Evolutionary conservation across 768 basidiomycete species (phyloP).

Genomic region (Kondoa subrosea): DNA sequence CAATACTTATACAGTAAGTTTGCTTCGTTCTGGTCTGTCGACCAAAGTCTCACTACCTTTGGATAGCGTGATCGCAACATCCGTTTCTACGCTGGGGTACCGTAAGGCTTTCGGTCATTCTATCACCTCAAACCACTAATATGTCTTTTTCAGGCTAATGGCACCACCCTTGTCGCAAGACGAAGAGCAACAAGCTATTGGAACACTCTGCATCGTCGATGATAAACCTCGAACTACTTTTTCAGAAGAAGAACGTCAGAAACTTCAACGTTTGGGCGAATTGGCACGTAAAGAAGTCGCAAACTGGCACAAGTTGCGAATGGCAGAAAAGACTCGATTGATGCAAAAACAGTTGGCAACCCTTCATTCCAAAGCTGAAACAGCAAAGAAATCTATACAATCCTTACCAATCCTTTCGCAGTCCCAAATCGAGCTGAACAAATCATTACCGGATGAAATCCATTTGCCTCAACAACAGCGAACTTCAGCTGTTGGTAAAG

Average conservation of each 20-base stretch:
- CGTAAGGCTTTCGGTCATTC: too few relatives aligned
- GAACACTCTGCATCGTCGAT: slow-evolving; percentile 27
- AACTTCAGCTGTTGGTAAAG: not conserved
- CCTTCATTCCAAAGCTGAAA: not conserved
- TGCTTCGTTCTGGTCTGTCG: slow-evolving; percentile 1
- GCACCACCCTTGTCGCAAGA: slow-evolving; percentile 17
- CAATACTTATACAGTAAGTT: not conserved
- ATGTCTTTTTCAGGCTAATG: too few relatives aligned
- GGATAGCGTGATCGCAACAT: slow-evolving; percentile 10
- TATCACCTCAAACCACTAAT: too few relatives aligned
- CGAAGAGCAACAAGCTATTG: slow-evolving; percentile 22
- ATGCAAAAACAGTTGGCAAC: slow-evolving; percentile 12
- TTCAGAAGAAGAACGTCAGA: slow-evolving; percentile 20
- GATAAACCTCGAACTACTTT: slow-evolving; percentile 21
- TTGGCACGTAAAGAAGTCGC: slow-evolving; percentile 26
- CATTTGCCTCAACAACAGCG: not conserved
- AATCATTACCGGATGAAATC: not conserved
- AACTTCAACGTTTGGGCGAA: slow-evolving; percentile 22
- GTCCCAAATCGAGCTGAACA: not conserved
- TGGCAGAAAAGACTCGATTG: slow-evolving; percentile 18
- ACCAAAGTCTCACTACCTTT: not conserved
- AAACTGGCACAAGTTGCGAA: slow-evolving; percentile 19
- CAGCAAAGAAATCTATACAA: not conserved
- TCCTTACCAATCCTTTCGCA: not conserved
- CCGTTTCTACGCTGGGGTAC: slow-evolving; percentile 24